Base-by-base conservation (phyloP, 495 filamentous ascomycete species). In the Saxophila tyrrhenica region DNA sequence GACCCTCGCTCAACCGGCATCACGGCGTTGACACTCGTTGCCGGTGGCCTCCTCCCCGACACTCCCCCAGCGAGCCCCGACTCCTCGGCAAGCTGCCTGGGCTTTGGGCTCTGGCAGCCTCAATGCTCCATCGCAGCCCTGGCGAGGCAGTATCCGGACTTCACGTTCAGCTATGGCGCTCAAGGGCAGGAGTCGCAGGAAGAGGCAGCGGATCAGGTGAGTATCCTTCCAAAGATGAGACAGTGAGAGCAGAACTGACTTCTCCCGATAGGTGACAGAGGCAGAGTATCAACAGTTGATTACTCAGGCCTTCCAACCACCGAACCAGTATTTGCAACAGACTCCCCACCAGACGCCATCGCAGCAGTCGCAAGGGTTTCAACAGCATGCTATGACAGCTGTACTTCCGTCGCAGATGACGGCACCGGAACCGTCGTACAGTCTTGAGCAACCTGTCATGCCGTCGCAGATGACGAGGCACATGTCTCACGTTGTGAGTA, bases 21-120 rank as follows among this genome's bases (percentile, higher is more conserved):
- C 39, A 57, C 55, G 55, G 50, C 55, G 35, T 20, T 58, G 23
- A 43, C 39, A 45, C 41, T 23, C 9, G n/a, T 47, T 17, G 21
- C 3, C 19, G 29, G n/a, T n/a, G n/a, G n/a, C n/a, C n/a, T 35
- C 29, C 25, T 48, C 9, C 45, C 45, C 24, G 7, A 24, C 7
- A 35, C 43, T 24, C 19, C 39, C 32, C 35, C 54, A 32, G 54
- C 54, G 47, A 35, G 51, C 22, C 46, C 25, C 5, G 41, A 45
- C 21, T 55, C 50, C 73, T n/a, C 29, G 29, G 77, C 75, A 73
- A 75, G 73, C 78, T 80, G 78, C 79, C 76, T 78, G 77, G 78
- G 78, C 78, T 77, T 74, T 69, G 54, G 75, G 79, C 78, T 83
- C 78, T 82, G 81, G 81, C 78, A 78, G 80, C 76, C 78, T 76